A percentile compares a stretch with the other conserved stretches of the same genome.
Conservation (phyloP, 305 asterid species). For the Lippia alba region DNA sequence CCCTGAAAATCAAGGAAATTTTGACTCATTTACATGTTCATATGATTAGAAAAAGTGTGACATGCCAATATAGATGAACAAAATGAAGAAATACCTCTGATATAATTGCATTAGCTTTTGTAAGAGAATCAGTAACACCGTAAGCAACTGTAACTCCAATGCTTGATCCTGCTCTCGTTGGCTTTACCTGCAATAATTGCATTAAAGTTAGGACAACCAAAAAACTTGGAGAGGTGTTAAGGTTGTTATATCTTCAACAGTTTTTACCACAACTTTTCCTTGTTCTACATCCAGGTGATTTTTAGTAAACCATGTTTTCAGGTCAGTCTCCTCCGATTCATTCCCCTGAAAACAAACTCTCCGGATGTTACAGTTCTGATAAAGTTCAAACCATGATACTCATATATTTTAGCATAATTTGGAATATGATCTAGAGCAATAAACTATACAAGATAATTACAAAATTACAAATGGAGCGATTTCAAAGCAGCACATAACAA, state of each 20-base stretch:
- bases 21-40: constrained; percentile 14
- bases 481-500: background rate
- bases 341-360: constrained; percentile 52
- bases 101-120: constrained; percentile 67
- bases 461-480: background rate
- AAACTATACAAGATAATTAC: background rate
- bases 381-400: constrained; percentile 1
- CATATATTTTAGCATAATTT: background rate
- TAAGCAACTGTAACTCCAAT: constrained; percentile 93
- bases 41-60: constrained; percentile 12
- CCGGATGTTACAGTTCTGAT: constrained; percentile 26
- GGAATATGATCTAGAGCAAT: constrained; percentile 3
- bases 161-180: constrained; percentile 92
- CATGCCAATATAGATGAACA: constrained; percentile 31
- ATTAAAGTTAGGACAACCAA: constrained; percentile 33
- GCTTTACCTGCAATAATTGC: constrained; percentile 73
- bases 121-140: constrained; percentile 77
- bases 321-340: constrained; percentile 57
- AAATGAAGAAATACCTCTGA: constrained; percentile 60
- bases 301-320: constrained; percentile 63
- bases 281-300: constrained; percentile 55
- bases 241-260: constrained; percentile 30
- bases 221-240: constrained; percentile 25
- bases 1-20: constrained; percentile 55
- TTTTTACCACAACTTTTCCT: constrained; percentile 92